Percentiles rank a stretch among this genome's conserved stretches.
These are phyloP conservation scores for Rhizophlyctis rosea DNA, from an alignment of 192 early-diverging fungal genomes.

Conservation along the genomic window DNA sequence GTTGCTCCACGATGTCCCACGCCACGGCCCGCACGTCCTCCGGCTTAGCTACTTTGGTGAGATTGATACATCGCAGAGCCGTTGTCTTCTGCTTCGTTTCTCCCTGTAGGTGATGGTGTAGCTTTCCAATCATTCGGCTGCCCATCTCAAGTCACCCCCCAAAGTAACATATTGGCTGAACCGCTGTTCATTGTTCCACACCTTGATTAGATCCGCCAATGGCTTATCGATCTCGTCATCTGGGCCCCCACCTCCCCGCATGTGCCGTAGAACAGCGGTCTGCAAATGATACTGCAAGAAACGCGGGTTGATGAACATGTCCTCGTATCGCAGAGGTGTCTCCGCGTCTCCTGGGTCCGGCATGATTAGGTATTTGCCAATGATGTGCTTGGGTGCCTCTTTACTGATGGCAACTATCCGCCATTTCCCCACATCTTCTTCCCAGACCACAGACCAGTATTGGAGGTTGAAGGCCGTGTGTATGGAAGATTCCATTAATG, in stretches of 20 bases:
- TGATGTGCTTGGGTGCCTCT: not conserved
- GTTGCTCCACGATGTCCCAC: no score
- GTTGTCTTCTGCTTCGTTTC: no score
- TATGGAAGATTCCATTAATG: not conserved
- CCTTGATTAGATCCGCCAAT: not conserved
- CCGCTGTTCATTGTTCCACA: constrained; percentile 1
- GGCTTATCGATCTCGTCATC: constrained; percentile 7
- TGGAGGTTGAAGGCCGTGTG: constrained; percentile 4
- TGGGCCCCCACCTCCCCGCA: constrained; percentile 1
- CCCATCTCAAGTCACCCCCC: not conserved
- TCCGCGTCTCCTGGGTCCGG: constrained; percentile 9
- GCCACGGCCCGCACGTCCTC: no score
- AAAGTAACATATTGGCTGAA: not conserved
- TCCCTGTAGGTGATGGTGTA: no score
- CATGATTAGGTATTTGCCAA: constrained; percentile 5
- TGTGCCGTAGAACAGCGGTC: constrained; percentile 9
- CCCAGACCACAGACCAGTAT: constrained; percentile 16
- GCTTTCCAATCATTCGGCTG: no score
- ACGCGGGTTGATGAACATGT: constrained; percentile 1
- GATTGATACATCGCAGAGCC: no score
- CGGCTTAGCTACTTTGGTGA: no score
- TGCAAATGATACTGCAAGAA: constrained; percentile 12
- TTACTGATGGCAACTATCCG: constrained; percentile 12
- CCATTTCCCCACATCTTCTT: constrained; percentile 3
- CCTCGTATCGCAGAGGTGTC: not conserved